These are phyloP conservation scores for Apostasia shenzhenica DNA, from an alignment of 106 monocot species.

Conservation along the genomic window DNA sequence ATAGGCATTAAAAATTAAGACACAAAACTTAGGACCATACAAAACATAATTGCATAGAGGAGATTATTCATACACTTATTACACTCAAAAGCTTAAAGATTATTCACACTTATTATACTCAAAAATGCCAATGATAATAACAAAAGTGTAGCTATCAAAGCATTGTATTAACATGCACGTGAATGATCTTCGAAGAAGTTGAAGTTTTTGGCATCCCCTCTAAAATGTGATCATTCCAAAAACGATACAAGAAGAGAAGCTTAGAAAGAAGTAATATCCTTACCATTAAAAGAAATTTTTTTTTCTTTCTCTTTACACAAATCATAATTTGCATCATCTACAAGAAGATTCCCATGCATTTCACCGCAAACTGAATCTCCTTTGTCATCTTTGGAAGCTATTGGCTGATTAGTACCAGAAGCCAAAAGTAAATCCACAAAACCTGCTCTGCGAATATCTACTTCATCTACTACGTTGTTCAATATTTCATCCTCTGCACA, in stretches of 20 bases:
- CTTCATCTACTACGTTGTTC: conserved; percentile 27
- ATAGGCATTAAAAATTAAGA: too few relatives aligned
- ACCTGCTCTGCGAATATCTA: conserved; percentile 57
- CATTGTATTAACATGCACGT: too few relatives aligned
- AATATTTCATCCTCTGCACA: conserved; percentile 28
- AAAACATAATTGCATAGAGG: too few relatives aligned
- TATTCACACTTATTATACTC: too few relatives aligned
- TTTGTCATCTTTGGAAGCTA: conserved; percentile 12
- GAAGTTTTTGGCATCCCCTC: too few relatives aligned
- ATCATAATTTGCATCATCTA: conserved; percentile 5
- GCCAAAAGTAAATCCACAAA: conserved; percentile 79
- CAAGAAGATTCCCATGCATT: conserved; percentile 14
- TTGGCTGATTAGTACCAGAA: conserved; percentile 12
- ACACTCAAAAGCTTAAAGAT: too few relatives aligned
- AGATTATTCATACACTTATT: too few relatives aligned
- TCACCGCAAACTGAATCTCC: conserved; percentile 15
- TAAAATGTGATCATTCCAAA: too few relatives aligned
- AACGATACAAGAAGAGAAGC: background rate
- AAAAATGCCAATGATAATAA: too few relatives aligned
- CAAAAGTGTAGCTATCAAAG: too few relatives aligned
- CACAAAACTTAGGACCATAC: too few relatives aligned
- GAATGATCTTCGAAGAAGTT: too few relatives aligned
- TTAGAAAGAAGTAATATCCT: conserved; percentile 14
- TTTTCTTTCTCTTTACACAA: conserved; percentile 1
- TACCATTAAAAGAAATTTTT: conserved; percentile 12